phyloP scores from a whole-genome alignment of 2,329 filamentous ascomycete species.

The Pseudocercospora musae region DNA sequence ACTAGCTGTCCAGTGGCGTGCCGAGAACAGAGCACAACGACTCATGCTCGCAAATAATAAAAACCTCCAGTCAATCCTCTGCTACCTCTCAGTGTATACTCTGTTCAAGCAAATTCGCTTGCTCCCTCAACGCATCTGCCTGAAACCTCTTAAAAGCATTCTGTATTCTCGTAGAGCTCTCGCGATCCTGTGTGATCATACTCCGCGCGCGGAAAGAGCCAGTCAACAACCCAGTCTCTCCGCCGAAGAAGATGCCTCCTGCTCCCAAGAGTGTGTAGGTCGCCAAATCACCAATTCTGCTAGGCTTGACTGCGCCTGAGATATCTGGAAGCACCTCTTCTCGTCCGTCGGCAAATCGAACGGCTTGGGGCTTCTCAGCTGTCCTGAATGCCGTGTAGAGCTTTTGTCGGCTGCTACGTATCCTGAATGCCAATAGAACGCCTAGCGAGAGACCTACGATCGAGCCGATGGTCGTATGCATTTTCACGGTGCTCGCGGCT shows the following conservation, averaged over 20 bases:
- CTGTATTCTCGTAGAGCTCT: constrained; percentile 57
- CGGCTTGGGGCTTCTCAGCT: constrained; percentile 58
- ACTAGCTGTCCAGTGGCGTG: too few species aligned
- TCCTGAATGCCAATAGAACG: constrained; percentile 54
- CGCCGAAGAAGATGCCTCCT: constrained; percentile 62
- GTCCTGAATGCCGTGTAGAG: constrained; percentile 62
- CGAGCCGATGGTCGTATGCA: constrained; percentile 58
- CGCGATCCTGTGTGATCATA: constrained; percentile 53
- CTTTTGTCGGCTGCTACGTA: constrained; percentile 54
- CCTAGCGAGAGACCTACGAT: constrained; percentile 59
- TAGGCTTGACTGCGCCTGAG: constrained; percentile 56
- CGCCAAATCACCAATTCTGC: constrained; percentile 56
- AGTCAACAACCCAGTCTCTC: constrained; percentile 59
- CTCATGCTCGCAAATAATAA: background rate
- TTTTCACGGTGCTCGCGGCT: constrained; percentile 55
- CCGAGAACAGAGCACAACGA: too few species aligned
- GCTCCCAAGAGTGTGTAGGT: constrained; percentile 62
- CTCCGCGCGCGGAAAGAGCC: constrained; percentile 55
- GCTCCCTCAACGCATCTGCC: constrained; percentile 59
- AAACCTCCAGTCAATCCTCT: too few species aligned
- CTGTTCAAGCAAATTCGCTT: constrained; percentile 56
- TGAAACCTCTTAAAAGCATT: constrained; percentile 61
- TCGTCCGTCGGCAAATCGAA: constrained; percentile 61
- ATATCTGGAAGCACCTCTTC: constrained; percentile 61
- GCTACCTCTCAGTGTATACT: constrained; percentile 11